Conservation (phyloP, 2,329 filamentous ascomycete genomes). For the Fusarium mexicanum region DNA sequence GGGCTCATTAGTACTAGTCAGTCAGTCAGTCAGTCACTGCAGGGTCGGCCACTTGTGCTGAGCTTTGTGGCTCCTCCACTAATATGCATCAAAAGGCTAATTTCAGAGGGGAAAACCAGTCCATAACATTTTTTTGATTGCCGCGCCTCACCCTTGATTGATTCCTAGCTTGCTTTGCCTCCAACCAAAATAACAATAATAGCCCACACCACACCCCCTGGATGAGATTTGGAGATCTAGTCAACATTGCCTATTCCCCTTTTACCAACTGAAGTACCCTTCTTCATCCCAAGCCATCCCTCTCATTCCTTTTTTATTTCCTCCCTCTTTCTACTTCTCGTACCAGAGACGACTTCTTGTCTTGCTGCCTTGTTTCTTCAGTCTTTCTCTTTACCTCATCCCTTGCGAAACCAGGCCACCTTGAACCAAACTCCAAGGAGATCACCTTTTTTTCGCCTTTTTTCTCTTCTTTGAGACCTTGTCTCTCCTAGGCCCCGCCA, state of each 20-base stretch:
- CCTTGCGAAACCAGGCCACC: conserved; percentile 32
- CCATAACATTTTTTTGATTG: conserved; percentile 46
- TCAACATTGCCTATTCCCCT: conserved; percentile 31
- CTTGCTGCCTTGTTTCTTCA: conserved; percentile 34
- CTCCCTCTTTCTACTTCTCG: conserved; percentile 27
- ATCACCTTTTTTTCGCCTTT: conserved; percentile 23
- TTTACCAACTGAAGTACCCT: conserved; percentile 28
- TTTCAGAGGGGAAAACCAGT: conserved; percentile 41
- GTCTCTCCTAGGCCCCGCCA: conserved; percentile 44
- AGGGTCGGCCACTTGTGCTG: background rate
- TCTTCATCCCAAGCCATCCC: conserved; percentile 24
- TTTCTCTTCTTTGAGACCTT: conserved; percentile 47
- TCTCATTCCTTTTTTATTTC: conserved; percentile 7
- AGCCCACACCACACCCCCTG: conserved; percentile 30
- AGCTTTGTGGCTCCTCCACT: conserved; percentile 19
- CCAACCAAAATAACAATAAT: conserved; percentile 18
- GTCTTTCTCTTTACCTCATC: conserved; percentile 35
- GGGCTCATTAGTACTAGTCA: background rate
- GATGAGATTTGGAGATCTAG: conserved; percentile 24
- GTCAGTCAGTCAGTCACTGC: conserved; percentile 4
- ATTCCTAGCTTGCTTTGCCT: background rate
- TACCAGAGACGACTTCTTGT: conserved; percentile 31
- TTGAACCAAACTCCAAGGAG: conserved; percentile 10
- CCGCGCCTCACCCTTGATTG: conserved; percentile 41
- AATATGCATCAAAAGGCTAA: conserved; percentile 37